Evolutionary conservation across 2,329 filamentous ascomycete genomes (phyloP).

Genomic region (Magnaporthiopsis rhizophila): DNA sequence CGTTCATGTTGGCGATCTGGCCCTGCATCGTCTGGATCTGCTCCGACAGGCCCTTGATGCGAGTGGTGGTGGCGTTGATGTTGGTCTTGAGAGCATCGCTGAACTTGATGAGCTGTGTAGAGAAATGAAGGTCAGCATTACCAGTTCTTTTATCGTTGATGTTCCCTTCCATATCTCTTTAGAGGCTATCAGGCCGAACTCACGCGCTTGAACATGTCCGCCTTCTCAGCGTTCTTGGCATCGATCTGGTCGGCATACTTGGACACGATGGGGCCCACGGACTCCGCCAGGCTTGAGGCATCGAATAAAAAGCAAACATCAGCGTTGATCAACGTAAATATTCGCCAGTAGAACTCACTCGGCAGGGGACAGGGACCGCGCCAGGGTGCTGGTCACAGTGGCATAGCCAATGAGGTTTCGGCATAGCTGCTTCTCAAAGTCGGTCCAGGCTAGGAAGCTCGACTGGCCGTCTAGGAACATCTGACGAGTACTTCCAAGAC

Average conservation of each 20-base stretch:
- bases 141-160: too few relatives aligned
- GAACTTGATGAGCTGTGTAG: neutral
- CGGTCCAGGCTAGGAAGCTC: neutral
- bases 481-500: neutral
- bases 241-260: neutral
- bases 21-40: neutral
- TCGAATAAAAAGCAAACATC: neutral
- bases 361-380: neutral
- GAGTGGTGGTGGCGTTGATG: neutral
- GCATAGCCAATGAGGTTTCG: neutral
- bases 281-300: neutral
- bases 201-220: neutral
- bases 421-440: neutral
- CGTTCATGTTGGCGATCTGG: neutral
- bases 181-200: neutral
- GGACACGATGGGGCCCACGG: neutral
- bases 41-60: neutral
- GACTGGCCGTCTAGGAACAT: neutral
- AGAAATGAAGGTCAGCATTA: neutral
- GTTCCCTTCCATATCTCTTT: too few relatives aligned
- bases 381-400: neutral
- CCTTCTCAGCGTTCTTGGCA: neutral
- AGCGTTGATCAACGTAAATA: neutral
- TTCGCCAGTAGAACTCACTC: neutral
- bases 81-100: neutral